Conservation (phyloP, 2,329 filamentous ascomycete genomes). For the Aspergillus sp. region DNA sequence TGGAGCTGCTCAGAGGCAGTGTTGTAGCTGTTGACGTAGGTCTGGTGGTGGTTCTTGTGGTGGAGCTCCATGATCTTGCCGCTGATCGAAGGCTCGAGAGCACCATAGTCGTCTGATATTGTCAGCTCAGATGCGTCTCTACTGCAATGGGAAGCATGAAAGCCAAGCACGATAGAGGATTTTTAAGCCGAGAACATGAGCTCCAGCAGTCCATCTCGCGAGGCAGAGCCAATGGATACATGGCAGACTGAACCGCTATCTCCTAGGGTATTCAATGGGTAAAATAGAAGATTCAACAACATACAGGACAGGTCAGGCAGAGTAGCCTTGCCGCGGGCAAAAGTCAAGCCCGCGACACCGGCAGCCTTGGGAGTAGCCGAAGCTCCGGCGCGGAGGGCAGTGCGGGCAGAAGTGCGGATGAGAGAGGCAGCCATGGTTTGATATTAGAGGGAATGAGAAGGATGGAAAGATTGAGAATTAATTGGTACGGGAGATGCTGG, state of each 20-base stretch:
- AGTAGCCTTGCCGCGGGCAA: conserved; percentile 82
- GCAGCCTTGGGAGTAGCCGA: conserved; percentile 47
- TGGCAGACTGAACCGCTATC: too few relatives aligned
- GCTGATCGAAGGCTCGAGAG: conserved; percentile 78
- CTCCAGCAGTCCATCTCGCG: neutral
- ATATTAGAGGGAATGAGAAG: neutral
- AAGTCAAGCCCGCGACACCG: conserved; percentile 66
- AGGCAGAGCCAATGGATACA: neutral
- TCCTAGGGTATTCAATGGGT: neutral
- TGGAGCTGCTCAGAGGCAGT: conserved; percentile 67
- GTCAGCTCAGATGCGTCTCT: conserved; percentile 3
- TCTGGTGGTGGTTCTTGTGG: conserved; percentile 91
- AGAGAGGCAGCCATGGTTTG: conserved; percentile 68
- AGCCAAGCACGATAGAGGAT: too few relatives aligned
- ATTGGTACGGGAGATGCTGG: neutral
- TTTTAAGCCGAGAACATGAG: neutral
- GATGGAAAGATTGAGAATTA: neutral
- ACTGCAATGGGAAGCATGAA: too few relatives aligned
- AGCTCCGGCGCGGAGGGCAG: conserved; percentile 64
- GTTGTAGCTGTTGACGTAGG: conserved; percentile 89
- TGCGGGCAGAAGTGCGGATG: conserved; percentile 67
- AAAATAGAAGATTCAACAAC: conserved; percentile 19
- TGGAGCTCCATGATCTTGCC: conserved; percentile 96
- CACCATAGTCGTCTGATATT: conserved; percentile 81
- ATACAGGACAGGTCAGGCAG: conserved; percentile 81